Conservation (phyloP, 1,284 basidiomycete species). For the Malassezia globosa region DNA sequence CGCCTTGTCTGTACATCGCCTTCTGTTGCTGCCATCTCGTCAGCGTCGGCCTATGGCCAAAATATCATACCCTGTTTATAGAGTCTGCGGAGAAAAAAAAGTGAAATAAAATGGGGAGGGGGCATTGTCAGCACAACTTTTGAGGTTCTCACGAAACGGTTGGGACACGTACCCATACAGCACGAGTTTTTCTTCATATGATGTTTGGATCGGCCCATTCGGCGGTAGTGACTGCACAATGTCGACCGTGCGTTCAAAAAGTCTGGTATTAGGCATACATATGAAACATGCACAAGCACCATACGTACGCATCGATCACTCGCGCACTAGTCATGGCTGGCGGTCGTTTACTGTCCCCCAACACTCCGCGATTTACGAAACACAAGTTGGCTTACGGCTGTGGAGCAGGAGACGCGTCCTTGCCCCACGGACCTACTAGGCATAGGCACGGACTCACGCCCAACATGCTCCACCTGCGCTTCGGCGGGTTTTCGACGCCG, state of each 20-base stretch:
- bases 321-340: conserved; percentile 6
- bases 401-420: conserved; percentile 6
- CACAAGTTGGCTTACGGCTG: too few relatives aligned
- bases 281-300: too few relatives aligned
- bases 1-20: conserved; percentile 69
- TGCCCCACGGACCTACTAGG: background rate
- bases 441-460: background rate
- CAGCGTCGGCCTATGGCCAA: background rate
- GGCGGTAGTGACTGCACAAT: conserved; percentile 82
- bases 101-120: too few relatives aligned
- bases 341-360: too few relatives aligned
- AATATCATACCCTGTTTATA: conserved; percentile 44
- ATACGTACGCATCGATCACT: conserved; percentile 35
- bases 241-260: conserved; percentile 86
- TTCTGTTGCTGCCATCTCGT: conserved; percentile 60
- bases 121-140: too few relatives aligned
- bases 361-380: too few relatives aligned
- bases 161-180: conserved; percentile 79
- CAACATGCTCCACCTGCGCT: background rate
- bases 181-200: conserved; percentile 86
- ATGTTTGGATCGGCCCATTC: conserved; percentile 87
- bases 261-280: conserved; percentile 46
- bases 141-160: too few relatives aligned
- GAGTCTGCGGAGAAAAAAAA: conserved; percentile 37
- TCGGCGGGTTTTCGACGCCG: too few relatives aligned